A percentile compares a stretch with the other conserved stretches of the same genome.
Conservation (phyloP, 2,329 filamentous ascomycete species). For the Boeremia lycopersici region DNA sequence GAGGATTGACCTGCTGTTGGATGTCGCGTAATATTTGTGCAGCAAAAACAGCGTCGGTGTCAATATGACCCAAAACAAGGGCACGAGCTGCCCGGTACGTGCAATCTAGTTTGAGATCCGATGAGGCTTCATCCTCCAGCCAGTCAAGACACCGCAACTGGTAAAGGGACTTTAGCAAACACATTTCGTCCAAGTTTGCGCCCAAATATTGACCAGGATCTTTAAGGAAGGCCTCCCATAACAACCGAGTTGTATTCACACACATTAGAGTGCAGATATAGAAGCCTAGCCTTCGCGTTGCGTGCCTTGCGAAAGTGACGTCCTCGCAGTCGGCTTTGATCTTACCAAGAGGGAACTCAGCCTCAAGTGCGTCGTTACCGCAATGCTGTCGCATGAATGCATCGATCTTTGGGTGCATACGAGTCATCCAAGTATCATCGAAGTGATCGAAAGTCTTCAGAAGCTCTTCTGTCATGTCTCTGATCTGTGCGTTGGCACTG, state of each 20-base stretch:
- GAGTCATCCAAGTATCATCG: not conserved
- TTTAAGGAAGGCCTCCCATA: not conserved
- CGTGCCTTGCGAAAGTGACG: not conserved
- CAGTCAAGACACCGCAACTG: not conserved
- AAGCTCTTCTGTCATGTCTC: not conserved
- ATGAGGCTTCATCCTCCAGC: not conserved
- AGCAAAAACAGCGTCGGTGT: constrained; percentile 10
- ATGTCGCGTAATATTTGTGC: constrained; percentile 21
- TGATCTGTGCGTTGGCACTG: constrained; percentile 24
- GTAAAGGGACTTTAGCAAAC: constrained; percentile 8
- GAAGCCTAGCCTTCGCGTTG: constrained; percentile 2
- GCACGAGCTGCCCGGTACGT: not conserved
- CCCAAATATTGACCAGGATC: not conserved
- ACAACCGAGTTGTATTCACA: not conserved
- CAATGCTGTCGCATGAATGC: constrained; percentile 1
- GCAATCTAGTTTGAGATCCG: not conserved
- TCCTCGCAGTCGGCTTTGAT: constrained; percentile 2
- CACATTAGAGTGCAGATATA: constrained; percentile 1
- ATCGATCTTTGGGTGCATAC: not conserved
- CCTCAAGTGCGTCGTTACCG: not conserved
- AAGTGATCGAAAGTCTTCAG: not conserved
- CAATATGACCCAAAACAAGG: not conserved
- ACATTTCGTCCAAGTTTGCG: not conserved
- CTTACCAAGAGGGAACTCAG: not conserved
- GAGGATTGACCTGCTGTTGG: constrained; percentile 5